Conservation (phyloP, 441 rosid species). For the Pelargonium citronellum region DNA sequence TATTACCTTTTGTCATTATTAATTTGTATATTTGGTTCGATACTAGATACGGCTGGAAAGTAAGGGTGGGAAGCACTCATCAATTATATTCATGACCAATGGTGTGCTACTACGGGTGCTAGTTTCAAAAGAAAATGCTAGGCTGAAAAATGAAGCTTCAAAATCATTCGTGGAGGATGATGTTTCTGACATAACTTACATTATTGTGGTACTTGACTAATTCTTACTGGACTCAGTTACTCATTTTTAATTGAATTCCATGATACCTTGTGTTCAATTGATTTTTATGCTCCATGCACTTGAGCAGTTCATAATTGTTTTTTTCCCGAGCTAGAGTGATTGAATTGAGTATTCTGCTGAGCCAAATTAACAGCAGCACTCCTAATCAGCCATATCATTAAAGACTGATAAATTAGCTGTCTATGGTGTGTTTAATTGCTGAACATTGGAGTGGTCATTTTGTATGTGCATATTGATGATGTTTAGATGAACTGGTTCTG, state of each 20-base stretch:
- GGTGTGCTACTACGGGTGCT: constrained; percentile 81
- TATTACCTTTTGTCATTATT: constrained; percentile 9
- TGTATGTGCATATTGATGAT: no score
- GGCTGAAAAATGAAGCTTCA: constrained; percentile 29
- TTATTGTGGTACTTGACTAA: constrained; percentile 68
- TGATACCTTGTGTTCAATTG: neutral
- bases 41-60: constrained; percentile 83
- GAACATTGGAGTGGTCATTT: neutral
- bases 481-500: no score
- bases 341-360: neutral
- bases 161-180: constrained; percentile 24
- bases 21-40: constrained; percentile 11
- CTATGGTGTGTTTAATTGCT: neutral
- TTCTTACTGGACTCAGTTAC: neutral
- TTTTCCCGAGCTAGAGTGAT: neutral
- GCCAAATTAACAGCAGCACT: neutral
- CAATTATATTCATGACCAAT: constrained; percentile 93
- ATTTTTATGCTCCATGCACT: neutral
- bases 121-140: constrained; percentile 49
- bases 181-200: constrained; percentile 71
- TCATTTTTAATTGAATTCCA: constrained; percentile 5
- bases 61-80: constrained; percentile 80
- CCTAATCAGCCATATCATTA: neutral
- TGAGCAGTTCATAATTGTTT: neutral
- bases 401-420: neutral